Evolutionary conservation across 2,329 filamentous ascomycete species (phyloP).

Genomic region (Ambrosiella beaveri): DNA sequence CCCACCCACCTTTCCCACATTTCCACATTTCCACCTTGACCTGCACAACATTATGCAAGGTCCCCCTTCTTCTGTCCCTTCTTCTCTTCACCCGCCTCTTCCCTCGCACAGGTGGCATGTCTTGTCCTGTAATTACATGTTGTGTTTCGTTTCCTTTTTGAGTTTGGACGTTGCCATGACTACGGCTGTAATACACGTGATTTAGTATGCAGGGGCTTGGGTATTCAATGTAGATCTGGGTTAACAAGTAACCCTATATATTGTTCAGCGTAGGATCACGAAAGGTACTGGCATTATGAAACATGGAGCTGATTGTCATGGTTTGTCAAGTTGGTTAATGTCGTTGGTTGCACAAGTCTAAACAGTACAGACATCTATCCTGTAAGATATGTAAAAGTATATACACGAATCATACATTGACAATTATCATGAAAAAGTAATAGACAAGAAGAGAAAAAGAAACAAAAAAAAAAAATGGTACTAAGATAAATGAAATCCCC

Average conservation of each 20-base stretch:
- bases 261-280: no score
- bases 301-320: neutral
- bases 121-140: neutral
- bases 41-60: no score
- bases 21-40: neutral
- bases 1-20: neutral
- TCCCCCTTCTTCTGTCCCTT: neutral
- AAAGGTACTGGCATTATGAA: neutral
- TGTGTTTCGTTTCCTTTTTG: neutral
- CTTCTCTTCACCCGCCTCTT: neutral
- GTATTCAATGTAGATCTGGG: neutral
- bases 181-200: neutral
- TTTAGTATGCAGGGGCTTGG: neutral
- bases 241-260: no score
- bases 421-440: neutral
- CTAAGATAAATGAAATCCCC: neutral
- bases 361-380: neutral
- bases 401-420: neutral
- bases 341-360: neutral
- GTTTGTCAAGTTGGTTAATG: neutral
- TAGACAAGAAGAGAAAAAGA: neutral
- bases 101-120: neutral
- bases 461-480: conserved; percentile 1
- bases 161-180: neutral
- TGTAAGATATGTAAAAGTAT: neutral